Conservation (phyloP, 805 yeast genomes). For the Grigorovia transvaalensis region DNA sequence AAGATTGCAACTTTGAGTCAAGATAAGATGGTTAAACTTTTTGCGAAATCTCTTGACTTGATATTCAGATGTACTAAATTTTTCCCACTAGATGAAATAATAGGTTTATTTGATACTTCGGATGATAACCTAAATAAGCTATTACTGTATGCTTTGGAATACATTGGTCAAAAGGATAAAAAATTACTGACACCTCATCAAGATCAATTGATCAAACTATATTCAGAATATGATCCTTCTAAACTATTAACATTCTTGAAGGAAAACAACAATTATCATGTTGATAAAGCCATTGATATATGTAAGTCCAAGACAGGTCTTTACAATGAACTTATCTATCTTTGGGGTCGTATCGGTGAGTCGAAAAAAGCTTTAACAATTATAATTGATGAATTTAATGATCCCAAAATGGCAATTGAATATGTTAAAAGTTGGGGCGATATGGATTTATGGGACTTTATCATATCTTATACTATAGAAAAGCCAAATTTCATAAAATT, state of each 20-base stretch:
- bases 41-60: constrained; percentile 40
- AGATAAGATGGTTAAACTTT: constrained; percentile 7
- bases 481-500: constrained; percentile 72
- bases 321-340: constrained; percentile 65
- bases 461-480: constrained; percentile 58
- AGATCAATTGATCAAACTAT: constrained; percentile 54
- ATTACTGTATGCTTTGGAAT: constrained; percentile 55
- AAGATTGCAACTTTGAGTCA: constrained; percentile 35
- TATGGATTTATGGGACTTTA: constrained; percentile 67
- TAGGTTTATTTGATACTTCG: constrained; percentile 34
- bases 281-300: constrained; percentile 56
- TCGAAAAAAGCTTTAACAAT: constrained; percentile 62
- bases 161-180: constrained; percentile 47
- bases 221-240: constrained; percentile 46
- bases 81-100: constrained; percentile 42
- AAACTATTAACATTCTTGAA: constrained; percentile 53
- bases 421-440: constrained; percentile 66
- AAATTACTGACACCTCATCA: constrained; percentile 47
- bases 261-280: constrained; percentile 50
- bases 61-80: constrained; percentile 59
- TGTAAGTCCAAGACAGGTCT: constrained; percentile 38
- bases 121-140: constrained; percentile 33
- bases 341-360: constrained; percentile 77
- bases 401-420: constrained; percentile 69
- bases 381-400: constrained; percentile 66